Evolutionary conservation across 2,329 filamentous ascomycete genomes (phyloP), one percentile per base, ranked within the genome.

Genomic region (Didymella lethalis): DNA sequence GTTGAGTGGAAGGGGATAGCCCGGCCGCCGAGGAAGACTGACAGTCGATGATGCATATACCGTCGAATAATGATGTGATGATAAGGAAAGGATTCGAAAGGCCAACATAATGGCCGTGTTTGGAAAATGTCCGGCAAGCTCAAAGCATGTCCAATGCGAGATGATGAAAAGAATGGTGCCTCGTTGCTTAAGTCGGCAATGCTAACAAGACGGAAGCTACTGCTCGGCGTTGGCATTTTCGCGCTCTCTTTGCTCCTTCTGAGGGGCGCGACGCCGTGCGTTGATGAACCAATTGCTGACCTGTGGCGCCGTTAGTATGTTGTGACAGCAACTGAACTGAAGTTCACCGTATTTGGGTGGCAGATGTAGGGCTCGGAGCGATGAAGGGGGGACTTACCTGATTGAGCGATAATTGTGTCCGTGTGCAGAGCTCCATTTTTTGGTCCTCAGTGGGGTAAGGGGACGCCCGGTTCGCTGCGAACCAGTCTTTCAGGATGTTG

Each of bases 391-490:
- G 23, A 69, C 58, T 47, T 65, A 73, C 85, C 87, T 81, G 83
- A 86, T 90, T 93, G 80, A 96, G 89, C 54, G 91, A 89, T 28
- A 97, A 81, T 0, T 88, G 88, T 0, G 92, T 96, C 70, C 87
- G 82, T 46, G 85, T 84, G 83, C 93, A 92, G 47, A 96, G 83
- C 59, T 90, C 86, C 72, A 93, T 87, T 77, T 96, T 96, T 79
- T 96, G 90, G 63, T 96, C 91, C 75, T 96, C 91, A 4, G 88
- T 93, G 1, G 92, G 92, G 73, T 96, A 96, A 0, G 92, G 92
- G 71, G 95, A 92, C 10, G 66, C 60, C 18, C 69, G 54, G 54
- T 76, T 71, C 28, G 63, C 60, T 3, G 50, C n/a, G 65, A 96
- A 93, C 93, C 93, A 97, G 0, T 86, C 82, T 53, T 90, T 86